Conservation (phyloP, 306 rosid species). For the Fragaria nilgerrensis region DNA sequence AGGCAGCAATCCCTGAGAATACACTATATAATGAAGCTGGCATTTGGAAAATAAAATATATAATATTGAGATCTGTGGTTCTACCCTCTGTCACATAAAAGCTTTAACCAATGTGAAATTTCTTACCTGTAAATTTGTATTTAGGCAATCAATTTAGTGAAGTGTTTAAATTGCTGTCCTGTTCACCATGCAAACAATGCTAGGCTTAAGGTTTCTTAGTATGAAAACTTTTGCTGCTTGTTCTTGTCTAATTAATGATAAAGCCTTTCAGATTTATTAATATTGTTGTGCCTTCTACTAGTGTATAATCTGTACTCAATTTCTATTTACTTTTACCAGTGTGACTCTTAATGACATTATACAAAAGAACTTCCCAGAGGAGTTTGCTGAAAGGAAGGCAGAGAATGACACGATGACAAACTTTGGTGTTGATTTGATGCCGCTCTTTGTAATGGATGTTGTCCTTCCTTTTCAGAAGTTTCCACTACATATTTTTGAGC, state of each 20-base stretch:
- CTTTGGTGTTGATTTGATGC: constrained; percentile 74
- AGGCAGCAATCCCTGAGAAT: neutral
- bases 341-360: constrained; percentile 90
- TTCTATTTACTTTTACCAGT: constrained; percentile 48
- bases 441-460: constrained; percentile 99
- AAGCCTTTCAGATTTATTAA: constrained; percentile 10
- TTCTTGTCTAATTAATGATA: constrained; percentile 5
- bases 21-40: neutral
- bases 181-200: constrained; percentile 10
- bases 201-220: constrained; percentile 16
- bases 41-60: neutral
- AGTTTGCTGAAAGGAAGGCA: constrained; percentile 85
- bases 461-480: constrained; percentile 91
- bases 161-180: neutral
- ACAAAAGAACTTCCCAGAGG: constrained; percentile 88
- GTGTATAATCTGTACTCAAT: neutral
- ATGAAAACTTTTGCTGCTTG: neutral
- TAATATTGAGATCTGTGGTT: constrained; percentile 21
- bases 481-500: constrained; percentile 92
- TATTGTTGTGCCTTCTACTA: constrained; percentile 1
- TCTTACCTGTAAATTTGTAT: constrained; percentile 1
- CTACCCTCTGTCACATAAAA: neutral
- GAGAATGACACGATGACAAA: constrained; percentile 68
- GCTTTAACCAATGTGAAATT: neutral
- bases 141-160: constrained; percentile 15